Base-by-base conservation (phyloP, 2,329 filamentous ascomycete genomes). In the Aspergillus amoenus region DNA sequence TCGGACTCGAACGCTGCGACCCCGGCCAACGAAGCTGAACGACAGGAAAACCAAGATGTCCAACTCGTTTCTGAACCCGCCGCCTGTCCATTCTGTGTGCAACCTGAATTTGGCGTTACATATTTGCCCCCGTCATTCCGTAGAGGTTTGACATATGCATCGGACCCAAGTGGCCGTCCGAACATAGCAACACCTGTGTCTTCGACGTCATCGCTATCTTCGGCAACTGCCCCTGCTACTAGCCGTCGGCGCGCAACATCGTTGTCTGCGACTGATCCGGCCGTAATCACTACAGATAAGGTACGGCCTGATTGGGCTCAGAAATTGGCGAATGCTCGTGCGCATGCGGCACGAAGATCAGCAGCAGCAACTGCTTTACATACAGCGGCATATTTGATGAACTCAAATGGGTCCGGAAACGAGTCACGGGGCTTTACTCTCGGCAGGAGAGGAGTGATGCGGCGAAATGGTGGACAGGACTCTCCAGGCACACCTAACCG, bases 291-390 rank as follows among this genome's bases (percentile, higher is more conserved):
- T 0, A 97, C 93, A 0, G 94, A 99, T 70, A 88, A 86, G 55
- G 88, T 99, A 52, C 88, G 94, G 15, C 94, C 94, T 0, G 94
- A 99, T 67, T 99, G 94, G 94, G 86, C 91, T 0, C 88, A 89
- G 57, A 99, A 97, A 72, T 80, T 99, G 51, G 86, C 90, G 12
- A 85, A 90, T 65, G 93, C 93, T 55, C 86, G 92, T 53, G 88
- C 91, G 5, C 91, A 97, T 70, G 88, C 92, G 61, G 86, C 94
- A 5, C 84, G 94, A 58, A 83, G 94, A 62, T 91, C 94, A 22
- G 94, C 94, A 1, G 94, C 94, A 0, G 94, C 94, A 0, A 97
- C 94, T 0, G 93, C 94, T 15, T 78, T 97, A 4, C 94, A 99
- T 66, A 96, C 94, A 27, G 94, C 94, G 5, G 94, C 94, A 0